Base-by-base conservation (phyloP, 768 basidiomycete genomes). In the Pisolithus tinctorius region DNA sequence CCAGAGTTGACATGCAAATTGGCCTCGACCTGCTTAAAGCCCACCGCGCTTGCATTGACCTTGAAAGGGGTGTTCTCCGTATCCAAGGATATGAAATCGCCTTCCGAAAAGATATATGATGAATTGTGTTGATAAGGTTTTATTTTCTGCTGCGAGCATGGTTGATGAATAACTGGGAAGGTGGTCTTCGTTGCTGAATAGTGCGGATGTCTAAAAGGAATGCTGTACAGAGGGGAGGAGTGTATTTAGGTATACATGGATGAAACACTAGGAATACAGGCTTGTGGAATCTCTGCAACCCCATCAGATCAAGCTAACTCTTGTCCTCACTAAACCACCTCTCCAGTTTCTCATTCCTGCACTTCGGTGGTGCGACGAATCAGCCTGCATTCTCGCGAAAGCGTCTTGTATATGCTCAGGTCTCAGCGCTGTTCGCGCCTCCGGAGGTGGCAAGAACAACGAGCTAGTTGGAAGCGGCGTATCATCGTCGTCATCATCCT, bases 11-110 rank as follows among this genome's bases (percentile, higher is more conserved):
- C 62, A 81, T 99, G n/a, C 74, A 98, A 2, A 84, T 99, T 39
- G 95, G 95, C 7, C 78, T 99, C n/a, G 95, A 99, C 76, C 97
- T 98, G 95, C 81, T 98, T 54, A 97, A 93, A 69, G 89, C 94
- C 0, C 89, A 97, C 66, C 93, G 95, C 63, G 95, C 93, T 5
- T 89, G 85, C 62, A 97, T 99, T 66, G 96, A 99, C 68, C 80
- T 99, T 20, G 76, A 84, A 58, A 92, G 91, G 67, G 81, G 83
- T 56, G 88, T 88, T 13, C 81, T 99, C 23, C 80, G 92, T n/a
- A 96, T 99, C 47, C 88, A 93, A 71, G 86, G 82, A n/a, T 80
- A 89, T 16, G 92, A 96, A 67, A 85, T 99, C 7, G 68, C 70
- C 17, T 99, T 99, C 75, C 74, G 3, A 20, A 23, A 43, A 9